phyloP scores from a whole-genome alignment of 2,329 filamentous ascomycete species.

The Cladosporium sp. region DNA sequence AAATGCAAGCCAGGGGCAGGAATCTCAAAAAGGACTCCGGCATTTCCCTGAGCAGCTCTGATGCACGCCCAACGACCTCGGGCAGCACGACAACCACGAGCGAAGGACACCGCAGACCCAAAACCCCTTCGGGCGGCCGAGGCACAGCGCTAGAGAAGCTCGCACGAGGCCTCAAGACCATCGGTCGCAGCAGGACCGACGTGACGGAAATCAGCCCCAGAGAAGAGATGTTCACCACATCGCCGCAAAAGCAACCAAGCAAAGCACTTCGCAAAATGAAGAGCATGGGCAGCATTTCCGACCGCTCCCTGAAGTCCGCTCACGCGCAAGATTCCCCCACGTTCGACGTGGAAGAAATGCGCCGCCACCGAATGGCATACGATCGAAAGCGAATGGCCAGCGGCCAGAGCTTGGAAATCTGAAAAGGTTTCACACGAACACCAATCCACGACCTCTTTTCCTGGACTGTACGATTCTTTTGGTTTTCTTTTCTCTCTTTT shows the following conservation, averaged over 20 bases:
- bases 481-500: neutral
- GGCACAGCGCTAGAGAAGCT: conserved; percentile 57
- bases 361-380: conserved; percentile 43
- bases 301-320: conserved; percentile 24
- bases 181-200: conserved; percentile 51
- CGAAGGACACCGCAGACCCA: conserved; percentile 19
- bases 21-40: conserved; percentile 60
- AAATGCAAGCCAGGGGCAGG: conserved; percentile 31
- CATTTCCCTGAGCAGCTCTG: conserved; percentile 36
- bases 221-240: conserved; percentile 13
- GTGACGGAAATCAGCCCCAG: conserved; percentile 43
- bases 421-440: neutral
- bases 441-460: neutral
- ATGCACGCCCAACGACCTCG: conserved; percentile 19
- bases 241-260: conserved; percentile 15
- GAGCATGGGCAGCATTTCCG: conserved; percentile 29
- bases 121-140: conserved; percentile 32
- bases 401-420: conserved; percentile 7
- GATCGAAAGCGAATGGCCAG: conserved; percentile 28
- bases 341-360: conserved; percentile 49
- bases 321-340: conserved; percentile 31
- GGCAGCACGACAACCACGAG: neutral
- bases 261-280: conserved; percentile 33
- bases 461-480: conserved; percentile 5
- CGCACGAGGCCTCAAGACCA: conserved; percentile 55